Percentiles rank a stretch among this genome's conserved stretches.
These are phyloP conservation scores for Lagenaria siceraria DNA, from an alignment of 306 rosid genomes.

Conservation along the genomic window DNA sequence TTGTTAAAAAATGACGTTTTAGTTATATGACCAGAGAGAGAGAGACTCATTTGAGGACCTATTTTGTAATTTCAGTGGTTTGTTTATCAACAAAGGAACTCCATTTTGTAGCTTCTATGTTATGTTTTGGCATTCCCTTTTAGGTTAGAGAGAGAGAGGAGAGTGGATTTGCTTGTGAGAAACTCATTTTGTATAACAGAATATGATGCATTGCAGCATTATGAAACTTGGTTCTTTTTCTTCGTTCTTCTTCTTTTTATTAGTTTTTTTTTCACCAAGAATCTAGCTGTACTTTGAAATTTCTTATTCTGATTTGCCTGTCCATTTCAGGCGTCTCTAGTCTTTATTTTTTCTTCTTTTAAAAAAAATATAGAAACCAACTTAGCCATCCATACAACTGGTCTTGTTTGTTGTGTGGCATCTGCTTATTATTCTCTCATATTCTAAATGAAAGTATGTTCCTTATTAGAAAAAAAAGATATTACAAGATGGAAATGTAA, in stretches of 20 bases:
- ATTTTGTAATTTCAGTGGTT: neutral
- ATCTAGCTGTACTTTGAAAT: neutral
- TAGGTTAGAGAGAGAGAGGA: neutral
- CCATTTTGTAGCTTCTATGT: neutral
- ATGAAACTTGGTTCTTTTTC: neutral
- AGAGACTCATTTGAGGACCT: neutral
- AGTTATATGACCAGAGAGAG: neutral
- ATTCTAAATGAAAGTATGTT: neutral
- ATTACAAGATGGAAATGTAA: too few species aligned
- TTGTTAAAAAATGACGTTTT: neutral
- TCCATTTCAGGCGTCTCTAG: neutral
- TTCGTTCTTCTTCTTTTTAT: neutral
- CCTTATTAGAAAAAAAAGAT: neutral
- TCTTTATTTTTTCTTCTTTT: too few species aligned
- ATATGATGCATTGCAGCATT: neutral
- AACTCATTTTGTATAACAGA: neutral
- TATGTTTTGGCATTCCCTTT: neutral
- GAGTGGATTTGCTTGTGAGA: neutral
- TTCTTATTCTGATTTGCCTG: neutral
- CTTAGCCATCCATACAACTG: too few species aligned
- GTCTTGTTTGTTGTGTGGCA: neutral
- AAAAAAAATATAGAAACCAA: too few species aligned
- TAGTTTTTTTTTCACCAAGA: neutral
- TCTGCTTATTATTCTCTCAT: neutral
- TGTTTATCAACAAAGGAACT: neutral